Evolutionary conservation across 495 filamentous ascomycete genomes (phyloP), one percentile per base, ranked within the genome.

Genomic region (Amniculicola lignicola): DNA sequence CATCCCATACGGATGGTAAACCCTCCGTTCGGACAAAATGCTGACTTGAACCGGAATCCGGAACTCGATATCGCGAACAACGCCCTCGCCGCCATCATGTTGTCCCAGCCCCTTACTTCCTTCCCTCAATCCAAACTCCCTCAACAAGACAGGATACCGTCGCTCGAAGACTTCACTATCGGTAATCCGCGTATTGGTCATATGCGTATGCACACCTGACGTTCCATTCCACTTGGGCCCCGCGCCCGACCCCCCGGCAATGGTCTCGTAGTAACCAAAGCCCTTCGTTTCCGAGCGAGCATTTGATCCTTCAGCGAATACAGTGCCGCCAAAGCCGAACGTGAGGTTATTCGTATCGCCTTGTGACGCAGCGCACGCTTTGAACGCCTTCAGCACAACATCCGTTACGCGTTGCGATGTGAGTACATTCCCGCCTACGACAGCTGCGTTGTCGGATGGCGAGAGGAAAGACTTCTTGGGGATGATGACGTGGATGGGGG

Each of bases 141-240:
- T 78, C 16, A 97, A 76, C 12, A 96, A 65, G 1, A 95, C 87
- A 0, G 93, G 93, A 63, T 98, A 98, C 14, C 93, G 80, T 1
- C 92, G 79, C 70, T 98, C 93, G 62, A 98, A 91, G n/a, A 96
- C 83, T 62, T 98, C 93, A 0, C 89, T 79, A 72, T 98, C 93
- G 1, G 93, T 98, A 67, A 97, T 97, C 1, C 93, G 83, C 4
- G 93, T 98, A 69, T 98, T 98, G n/a, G 93, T 98, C 92, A 97
- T 98, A 70, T 97, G 92, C 18, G 84, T 86, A 67, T 98, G 93
- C 38, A 97, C 89, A 37, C 93, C 93, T 44, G 80, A 85, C 6
- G 90, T 90, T 38, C 93, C 93, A 48, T 88, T 79, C 93, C 93
- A 98, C 29, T 79, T 79, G 0, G 87, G 81, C 0, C 92, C 91